Base-by-base conservation (phyloP, 2,329 filamentous ascomycete genomes). In the Lecanoromycetidae sp. region DNA sequence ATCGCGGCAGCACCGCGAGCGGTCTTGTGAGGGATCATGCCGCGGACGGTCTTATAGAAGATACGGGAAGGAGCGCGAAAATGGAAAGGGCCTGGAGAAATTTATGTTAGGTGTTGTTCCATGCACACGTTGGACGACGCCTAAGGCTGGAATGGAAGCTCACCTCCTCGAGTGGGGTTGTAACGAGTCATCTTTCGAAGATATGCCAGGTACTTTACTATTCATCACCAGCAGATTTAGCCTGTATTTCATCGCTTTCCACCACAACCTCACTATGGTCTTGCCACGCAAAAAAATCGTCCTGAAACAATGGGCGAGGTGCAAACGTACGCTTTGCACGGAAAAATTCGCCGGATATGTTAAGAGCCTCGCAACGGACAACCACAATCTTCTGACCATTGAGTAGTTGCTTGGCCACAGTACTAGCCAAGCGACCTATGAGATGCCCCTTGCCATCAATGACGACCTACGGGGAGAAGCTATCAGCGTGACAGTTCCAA, bases 311-410 rank as follows among this genome's bases (percentile, higher is more conserved):
- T 58, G 56, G 57, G 66, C 22, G 22, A 35, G 19, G 26, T 39
- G n/a, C 15, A 13, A 34, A 94, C 90, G 74, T 94, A 98, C 91
- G 84, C 84, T 98, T 98, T 62, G 90, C 82, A 72, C 91, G 87
- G 85, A 98, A 98, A 86, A 98, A 98, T 79, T 96, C 91, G 76
- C 91, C 91, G 62, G 91, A 98, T 80, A 98, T 98, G 83, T 98
- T 98, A 72, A 98, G 82, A 65, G 87, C 87, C 77, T 98, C 91
- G 75, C 85, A 93, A 79, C 91, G 87, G 70, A 98, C 91, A 63
- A 98, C 77, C 66, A 96, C 90, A 70, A 98, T 93, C 84, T 96
- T 96, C 79, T 96, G 90, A 70, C 90, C 90, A 74, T 82, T 93
- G 64, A 96, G 85, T 67, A 96, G 82, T 79, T 96, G 90, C 84